Evolutionary conservation across 1,284 basidiomycete genomes (phyloP), one percentile per base, ranked within the genome.

Genomic region (Leucoagaricus sp.): DNA sequence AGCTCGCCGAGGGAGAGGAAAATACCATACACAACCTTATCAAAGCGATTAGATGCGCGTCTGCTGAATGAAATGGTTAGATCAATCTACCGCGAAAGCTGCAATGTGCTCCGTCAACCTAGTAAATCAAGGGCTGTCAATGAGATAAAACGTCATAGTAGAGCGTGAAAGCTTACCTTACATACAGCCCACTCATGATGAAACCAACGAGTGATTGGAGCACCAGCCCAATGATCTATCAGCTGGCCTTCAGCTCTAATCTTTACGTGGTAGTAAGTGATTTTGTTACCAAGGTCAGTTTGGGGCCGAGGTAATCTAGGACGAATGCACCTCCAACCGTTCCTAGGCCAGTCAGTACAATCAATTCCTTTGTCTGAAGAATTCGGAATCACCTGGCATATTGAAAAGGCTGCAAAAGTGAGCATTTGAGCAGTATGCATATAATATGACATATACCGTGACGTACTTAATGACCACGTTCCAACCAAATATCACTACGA

Each of bases 1-100:
- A 93, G 71, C 72, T 94, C 93, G 48, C 93, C 94, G 60, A 93
- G 89, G 62, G 83, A 86, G 56, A 96, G 69, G 82, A 97, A 98
- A 53, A 97, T 85, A 8, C 95, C 94, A 65, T 96, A 97, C 8
- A 97, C 75, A 42, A 94, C 82, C 74, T 85, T 54, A 38, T 28
- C 23, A 9, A 2, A n/a, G 19, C 23, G n/a, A 23, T 41, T 8
- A 13, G 31, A 29, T 36, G 2, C 21, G 28, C 26, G 15, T 17
- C n/a, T 26, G 21, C 21, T n/a, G n/a, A 25, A 31, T 3, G 15
- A 33, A 31, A 49, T n/a, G 31, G 7, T 34, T 9, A 29, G 49
- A 15, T 2, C 15, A 5, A 67, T 76, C 62, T 61, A 86, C 87
- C 38, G 91, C 91, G 60, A 95, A 96, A 19, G 83, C 93, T 13